Conservation (phyloP, 495 filamentous ascomycete species). For the Aspergillus affinis region DNA sequence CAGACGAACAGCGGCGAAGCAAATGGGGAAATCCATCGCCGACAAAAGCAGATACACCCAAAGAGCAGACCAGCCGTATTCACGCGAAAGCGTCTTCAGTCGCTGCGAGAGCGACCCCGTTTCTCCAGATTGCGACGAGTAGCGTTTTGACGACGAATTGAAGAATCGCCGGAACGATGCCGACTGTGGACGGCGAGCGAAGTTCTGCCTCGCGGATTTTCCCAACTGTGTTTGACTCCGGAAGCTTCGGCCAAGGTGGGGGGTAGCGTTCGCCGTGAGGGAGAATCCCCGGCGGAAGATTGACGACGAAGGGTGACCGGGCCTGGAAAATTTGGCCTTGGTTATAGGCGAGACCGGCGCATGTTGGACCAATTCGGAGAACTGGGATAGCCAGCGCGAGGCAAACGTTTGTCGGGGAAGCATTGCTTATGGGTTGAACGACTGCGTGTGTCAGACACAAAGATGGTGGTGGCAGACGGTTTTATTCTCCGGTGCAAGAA, state of each 20-base stretch:
- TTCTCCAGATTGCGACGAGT: conserved; percentile 22
- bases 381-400: conserved; percentile 27
- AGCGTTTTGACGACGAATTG: conserved; percentile 24
- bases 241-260: neutral
- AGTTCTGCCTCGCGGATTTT: neutral
- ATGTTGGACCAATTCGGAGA: conserved; percentile 18
- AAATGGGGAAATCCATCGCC: conserved; percentile 91
- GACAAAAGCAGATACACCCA: conserved; percentile 84
- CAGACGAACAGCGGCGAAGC: conserved; percentile 79
- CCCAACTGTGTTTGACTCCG: neutral
- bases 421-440: conserved; percentile 14
- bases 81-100: conserved; percentile 78
- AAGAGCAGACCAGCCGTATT: conserved; percentile 94
- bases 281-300: conserved; percentile 15
- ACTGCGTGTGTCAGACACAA: neutral
- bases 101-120: conserved; percentile 62
- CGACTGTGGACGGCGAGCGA: conserved; percentile 9
- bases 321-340: neutral
- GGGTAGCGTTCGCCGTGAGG: neutral
- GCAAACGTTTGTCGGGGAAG: conserved; percentile 18
- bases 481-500: neutral
- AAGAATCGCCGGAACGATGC: conserved; percentile 25
- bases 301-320: neutral
- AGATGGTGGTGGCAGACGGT: no score
- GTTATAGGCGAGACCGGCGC: conserved; percentile 4